These are phyloP conservation scores for Neurospora sp. DNA, from an alignment of 495 filamentous ascomycete genomes.

Conservation along the genomic window DNA sequence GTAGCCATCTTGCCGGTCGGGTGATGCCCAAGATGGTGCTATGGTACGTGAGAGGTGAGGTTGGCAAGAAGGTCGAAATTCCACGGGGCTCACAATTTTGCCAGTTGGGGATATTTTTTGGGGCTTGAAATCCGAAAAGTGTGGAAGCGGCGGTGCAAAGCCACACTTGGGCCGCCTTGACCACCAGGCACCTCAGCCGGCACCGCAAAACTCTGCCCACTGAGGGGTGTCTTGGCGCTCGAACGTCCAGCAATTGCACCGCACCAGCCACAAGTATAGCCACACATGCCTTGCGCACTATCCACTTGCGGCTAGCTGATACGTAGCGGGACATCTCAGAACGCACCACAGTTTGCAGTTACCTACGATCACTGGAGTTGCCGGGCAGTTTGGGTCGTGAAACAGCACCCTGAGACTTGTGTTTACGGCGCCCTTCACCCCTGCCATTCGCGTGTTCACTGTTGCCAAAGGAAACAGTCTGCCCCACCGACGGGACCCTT, in stretches of 20 bases:
- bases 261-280: slow-evolving; percentile 4
- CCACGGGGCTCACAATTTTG: slow-evolving; percentile 16
- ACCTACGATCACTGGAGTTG: neutral
- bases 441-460: neutral
- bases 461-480: neutral
- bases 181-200: neutral
- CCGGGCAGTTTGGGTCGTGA: neutral
- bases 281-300: neutral
- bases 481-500: neutral
- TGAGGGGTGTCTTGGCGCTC: neutral
- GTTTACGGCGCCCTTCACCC: neutral
- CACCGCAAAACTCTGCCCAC: neutral
- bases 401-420: neutral
- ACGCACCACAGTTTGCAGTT: neutral
- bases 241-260: slow-evolving; percentile 3
- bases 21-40: slow-evolving; percentile 21
- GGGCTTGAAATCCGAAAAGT: slow-evolving; percentile 15
- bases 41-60: slow-evolving; percentile 7
- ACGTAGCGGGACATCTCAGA: neutral
- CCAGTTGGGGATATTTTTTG: slow-evolving; percentile 20
- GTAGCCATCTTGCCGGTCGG: slow-evolving; percentile 81
- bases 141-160: slow-evolving; percentile 26
- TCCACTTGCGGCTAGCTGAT: neutral
- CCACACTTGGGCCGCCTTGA: slow-evolving; percentile 15
- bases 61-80: slow-evolving; percentile 11